Evolutionary conservation across 1,284 basidiomycete genomes (phyloP).

Genomic region (Kalmanozyma brasiliensis): DNA sequence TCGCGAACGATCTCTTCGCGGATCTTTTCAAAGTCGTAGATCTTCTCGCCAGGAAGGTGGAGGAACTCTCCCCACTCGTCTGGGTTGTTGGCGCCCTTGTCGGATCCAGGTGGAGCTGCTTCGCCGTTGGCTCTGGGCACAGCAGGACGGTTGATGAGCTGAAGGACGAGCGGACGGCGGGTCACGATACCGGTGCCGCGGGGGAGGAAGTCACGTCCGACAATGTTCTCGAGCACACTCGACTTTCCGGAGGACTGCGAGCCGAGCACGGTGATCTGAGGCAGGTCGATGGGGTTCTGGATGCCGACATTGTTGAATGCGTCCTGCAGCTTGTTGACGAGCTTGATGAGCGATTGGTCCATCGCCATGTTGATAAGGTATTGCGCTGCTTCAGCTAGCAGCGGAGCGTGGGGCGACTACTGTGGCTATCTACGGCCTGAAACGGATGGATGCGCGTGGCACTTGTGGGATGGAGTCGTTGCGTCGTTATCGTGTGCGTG

Average conservation of each 20-base stretch:
- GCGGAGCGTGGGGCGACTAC: neutral
- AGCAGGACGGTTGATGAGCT: slow-evolving; percentile 82
- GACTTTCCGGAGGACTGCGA: slow-evolving; percentile 73
- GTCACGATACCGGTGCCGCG: slow-evolving; percentile 95
- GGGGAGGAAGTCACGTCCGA: slow-evolving; percentile 86
- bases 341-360: slow-evolving; percentile 82
- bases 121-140: slow-evolving; percentile 32
- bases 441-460: neutral
- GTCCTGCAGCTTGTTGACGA: slow-evolving; percentile 92
- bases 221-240: slow-evolving; percentile 77
- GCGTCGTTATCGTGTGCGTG: slow-evolving; percentile 26
- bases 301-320: slow-evolving; percentile 69
- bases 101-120: slow-evolving; percentile 9
- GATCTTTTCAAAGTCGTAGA: slow-evolving; percentile 93
- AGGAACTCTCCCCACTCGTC: slow-evolving; percentile 96
- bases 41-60: slow-evolving; percentile 93
- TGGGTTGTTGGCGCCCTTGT: slow-evolving; percentile 31
- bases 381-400: slow-evolving; percentile 10
- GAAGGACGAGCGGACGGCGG: slow-evolving; percentile 90
- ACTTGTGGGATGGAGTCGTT: slow-evolving; percentile 7
- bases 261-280: slow-evolving; percentile 70
- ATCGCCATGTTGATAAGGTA: slow-evolving; percentile 46
- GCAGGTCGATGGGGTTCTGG: slow-evolving; percentile 72
- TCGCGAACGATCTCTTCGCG: slow-evolving; percentile 97
- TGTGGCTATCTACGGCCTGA: neutral